phyloP scores from a whole-genome alignment of 1,284 basidiomycete species.

The Tylopilus sp. region DNA sequence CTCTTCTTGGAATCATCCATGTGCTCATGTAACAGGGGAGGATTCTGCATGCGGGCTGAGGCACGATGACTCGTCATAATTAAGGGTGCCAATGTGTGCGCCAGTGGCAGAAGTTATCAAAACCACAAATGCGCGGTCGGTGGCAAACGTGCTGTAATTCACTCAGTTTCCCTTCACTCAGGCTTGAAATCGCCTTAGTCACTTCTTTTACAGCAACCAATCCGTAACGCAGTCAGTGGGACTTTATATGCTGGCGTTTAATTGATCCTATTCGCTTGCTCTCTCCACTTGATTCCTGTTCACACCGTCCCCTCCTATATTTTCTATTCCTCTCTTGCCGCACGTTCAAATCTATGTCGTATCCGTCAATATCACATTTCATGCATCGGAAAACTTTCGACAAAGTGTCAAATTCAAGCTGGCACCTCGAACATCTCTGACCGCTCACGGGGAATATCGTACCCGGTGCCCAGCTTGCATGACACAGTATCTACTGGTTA shows the following conservation, averaged over 20 bases:
- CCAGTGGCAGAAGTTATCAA: no score
- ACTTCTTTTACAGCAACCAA: no score
- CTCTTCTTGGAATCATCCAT: neutral
- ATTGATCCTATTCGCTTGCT: neutral
- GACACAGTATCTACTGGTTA: neutral
- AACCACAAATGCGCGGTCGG: neutral
- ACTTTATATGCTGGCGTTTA: no score
- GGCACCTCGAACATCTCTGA: neutral
- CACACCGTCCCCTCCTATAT: no score
- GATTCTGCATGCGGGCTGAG: no score
- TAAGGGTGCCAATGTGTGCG: no score
- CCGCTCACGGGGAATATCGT: neutral
- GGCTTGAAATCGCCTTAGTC: no score
- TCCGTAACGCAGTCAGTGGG: no score
- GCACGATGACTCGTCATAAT: no score
- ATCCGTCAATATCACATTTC: neutral
- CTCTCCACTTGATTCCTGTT: neutral
- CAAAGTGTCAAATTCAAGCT: neutral
- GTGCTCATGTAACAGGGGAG: no score
- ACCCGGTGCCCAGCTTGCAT: neutral
- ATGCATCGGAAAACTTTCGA: neutral
- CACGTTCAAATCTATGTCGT: neutral
- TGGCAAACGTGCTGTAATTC: neutral
- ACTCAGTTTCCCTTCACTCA: no score
- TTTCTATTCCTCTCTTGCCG: neutral